phyloP scores from a whole-genome alignment of 1,139 yeast species.

The Sugiyamaella paludigena region DNA sequence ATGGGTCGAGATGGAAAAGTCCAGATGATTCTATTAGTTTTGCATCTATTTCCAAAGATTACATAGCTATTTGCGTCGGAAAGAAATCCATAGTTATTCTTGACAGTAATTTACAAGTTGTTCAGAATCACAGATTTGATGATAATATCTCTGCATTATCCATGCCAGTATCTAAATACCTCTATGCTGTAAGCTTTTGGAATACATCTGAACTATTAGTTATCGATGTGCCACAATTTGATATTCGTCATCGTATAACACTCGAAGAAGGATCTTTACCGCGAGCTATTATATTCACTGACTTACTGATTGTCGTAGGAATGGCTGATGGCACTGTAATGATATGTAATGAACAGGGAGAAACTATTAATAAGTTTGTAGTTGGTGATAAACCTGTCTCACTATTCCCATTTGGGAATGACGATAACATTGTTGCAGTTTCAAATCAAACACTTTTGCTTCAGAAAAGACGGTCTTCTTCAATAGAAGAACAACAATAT shows the following conservation, averaged over 20 bases:
- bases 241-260: neutral
- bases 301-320: constrained; percentile 4
- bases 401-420: neutral
- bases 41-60: neutral
- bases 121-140: constrained; percentile 1
- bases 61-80: constrained; percentile 2
- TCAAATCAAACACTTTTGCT: constrained; percentile 1
- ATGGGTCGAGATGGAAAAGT: constrained; percentile 1
- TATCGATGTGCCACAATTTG: neutral
- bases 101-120: constrained; percentile 1
- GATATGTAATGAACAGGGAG: neutral
- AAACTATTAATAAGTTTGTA: neutral
- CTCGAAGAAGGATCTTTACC: neutral
- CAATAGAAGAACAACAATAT: neutral
- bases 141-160: constrained; percentile 9
- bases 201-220: constrained; percentile 1
- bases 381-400: constrained; percentile 8
- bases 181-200: constrained; percentile 10
- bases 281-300: constrained; percentile 3
- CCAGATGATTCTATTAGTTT: neutral
- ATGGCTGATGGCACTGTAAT: constrained; percentile 11
- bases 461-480: neutral
- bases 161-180: neutral
- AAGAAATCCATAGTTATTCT: constrained; percentile 3
- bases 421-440: neutral